A percentile compares a stretch with the other conserved stretches of the same genome.
Evolutionary conservation across 2,329 filamentous ascomycete species (phyloP).

Genomic region (Cercospora zeina): DNA sequence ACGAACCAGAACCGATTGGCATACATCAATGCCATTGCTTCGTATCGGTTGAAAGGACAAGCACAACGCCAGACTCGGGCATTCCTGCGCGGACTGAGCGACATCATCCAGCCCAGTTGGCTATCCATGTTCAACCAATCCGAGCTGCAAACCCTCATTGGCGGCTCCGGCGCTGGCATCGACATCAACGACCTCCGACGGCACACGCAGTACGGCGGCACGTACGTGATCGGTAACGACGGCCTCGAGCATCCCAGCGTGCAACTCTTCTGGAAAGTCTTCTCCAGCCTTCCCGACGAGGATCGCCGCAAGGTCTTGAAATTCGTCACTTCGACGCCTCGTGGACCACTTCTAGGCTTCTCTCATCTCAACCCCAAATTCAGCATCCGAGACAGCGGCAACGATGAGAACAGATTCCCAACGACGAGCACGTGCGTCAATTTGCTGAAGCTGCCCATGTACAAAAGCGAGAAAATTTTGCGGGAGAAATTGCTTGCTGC

Average conservation of each 20-base stretch:
- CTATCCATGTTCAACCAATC: conserved; percentile 98
- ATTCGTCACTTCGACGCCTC: conserved; percentile 90
- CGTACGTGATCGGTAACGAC: conserved; percentile 89
- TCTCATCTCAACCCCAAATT: conserved; percentile 81
- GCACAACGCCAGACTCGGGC: conserved; percentile 78
- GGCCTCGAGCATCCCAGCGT: conserved; percentile 81
- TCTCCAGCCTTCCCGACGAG: conserved; percentile 71
- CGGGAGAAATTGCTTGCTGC: conserved; percentile 85
- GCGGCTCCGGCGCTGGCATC: conserved; percentile 77
- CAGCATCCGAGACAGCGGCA: conserved; percentile 80
- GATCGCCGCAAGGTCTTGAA: conserved; percentile 86
- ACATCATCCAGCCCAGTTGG: conserved; percentile 90
- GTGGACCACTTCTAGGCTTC: conserved; percentile 87
- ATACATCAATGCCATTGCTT: conserved; percentile 91
- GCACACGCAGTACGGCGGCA: conserved; percentile 83
- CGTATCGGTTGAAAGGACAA: conserved; percentile 80
- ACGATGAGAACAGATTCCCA: conserved; percentile 74
- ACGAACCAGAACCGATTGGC: conserved; percentile 89
- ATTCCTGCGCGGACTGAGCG: conserved; percentile 80
- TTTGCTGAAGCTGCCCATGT: conserved; percentile 84
- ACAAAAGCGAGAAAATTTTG: conserved; percentile 64
- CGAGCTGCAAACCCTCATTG: conserved; percentile 89
- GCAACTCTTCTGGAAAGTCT: conserved; percentile 85
- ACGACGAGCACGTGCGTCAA: conserved; percentile 97
- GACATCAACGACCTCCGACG: conserved; percentile 80